Percentiles rank a stretch among this genome's conserved stretches.
phyloP scores from a whole-genome alignment of 1,284 basidiomycete genomes.

The Peniophora sp. region DNA sequence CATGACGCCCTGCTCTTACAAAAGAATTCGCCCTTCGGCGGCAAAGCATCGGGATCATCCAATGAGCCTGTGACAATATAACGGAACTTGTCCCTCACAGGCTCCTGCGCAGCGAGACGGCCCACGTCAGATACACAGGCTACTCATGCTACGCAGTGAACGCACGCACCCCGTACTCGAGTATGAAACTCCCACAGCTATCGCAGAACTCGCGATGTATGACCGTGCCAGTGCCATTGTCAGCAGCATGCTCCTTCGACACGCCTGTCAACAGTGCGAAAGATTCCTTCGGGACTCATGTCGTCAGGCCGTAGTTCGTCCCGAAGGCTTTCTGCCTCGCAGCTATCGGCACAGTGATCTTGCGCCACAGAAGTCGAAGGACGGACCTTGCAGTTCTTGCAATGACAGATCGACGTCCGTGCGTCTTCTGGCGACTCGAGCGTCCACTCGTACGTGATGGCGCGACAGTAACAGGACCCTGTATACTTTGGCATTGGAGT shows the following conservation, averaged over 20 bases:
- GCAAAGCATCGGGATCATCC: slow-evolving; percentile 16
- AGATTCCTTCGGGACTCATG: slow-evolving; percentile 14
- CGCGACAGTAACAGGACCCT: slow-evolving; percentile 16
- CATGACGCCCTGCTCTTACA: slow-evolving; percentile 15
- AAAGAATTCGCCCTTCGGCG: slow-evolving; percentile 22
- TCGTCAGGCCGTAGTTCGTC: slow-evolving; percentile 15
- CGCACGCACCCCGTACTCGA: slow-evolving; percentile 15
- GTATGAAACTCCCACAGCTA: slow-evolving; percentile 14
- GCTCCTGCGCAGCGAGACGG: slow-evolving; percentile 1
- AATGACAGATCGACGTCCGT: slow-evolving; percentile 19
- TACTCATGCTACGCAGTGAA: background rate
- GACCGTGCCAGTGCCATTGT: slow-evolving; percentile 17
- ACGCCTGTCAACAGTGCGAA: slow-evolving; percentile 13
- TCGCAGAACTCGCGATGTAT: slow-evolving; percentile 19
- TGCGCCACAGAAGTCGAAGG: background rate
- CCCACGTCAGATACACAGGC: background rate
- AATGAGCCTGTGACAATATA: slow-evolving; percentile 15
- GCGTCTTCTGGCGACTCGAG: slow-evolving; percentile 16
- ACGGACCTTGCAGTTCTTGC: slow-evolving; percentile 19
- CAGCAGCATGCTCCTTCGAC: slow-evolving; percentile 14
- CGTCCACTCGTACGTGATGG: slow-evolving; percentile 14
- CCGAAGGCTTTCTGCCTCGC: slow-evolving; percentile 17
- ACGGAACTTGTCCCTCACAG: slow-evolving; percentile 6
- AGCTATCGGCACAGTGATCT: background rate
- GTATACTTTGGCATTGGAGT: background rate